phyloP scores from a whole-genome alignment of 441 rosid species.

The Isatis lusitanica region DNA sequence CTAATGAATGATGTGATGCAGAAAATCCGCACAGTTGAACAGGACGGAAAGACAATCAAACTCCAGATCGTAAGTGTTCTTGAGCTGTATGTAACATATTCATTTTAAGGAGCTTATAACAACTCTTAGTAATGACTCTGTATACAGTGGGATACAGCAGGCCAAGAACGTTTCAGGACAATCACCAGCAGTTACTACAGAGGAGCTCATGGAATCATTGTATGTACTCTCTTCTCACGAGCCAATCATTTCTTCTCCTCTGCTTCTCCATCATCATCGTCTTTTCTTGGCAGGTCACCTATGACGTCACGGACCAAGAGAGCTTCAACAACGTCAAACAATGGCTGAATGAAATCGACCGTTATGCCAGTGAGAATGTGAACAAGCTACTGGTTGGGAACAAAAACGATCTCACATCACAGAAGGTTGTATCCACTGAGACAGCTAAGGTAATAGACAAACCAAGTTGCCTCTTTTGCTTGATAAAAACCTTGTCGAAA shows the following conservation, averaged over 20 bases:
- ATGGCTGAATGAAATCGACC: constrained; percentile 55
- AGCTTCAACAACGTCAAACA: constrained; percentile 56
- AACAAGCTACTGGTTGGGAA: constrained; percentile 55
- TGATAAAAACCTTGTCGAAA: not conserved
- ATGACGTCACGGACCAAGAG: constrained; percentile 63
- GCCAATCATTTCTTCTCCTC: not conserved
- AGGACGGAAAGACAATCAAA: constrained; percentile 61
- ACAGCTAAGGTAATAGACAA: constrained; percentile 45
- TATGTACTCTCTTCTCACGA: not conserved
- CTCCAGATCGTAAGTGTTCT: constrained; percentile 45
- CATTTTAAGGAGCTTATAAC: not conserved
- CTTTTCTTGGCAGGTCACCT: constrained; percentile 42
- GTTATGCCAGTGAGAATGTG: constrained; percentile 54
- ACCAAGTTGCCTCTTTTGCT: not conserved
- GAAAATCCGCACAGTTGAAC: constrained; percentile 75
- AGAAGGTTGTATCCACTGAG: constrained; percentile 50
- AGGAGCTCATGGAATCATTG: constrained; percentile 93
- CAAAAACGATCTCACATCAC: constrained; percentile 52
- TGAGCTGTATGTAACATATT: not conserved
- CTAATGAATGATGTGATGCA: constrained; percentile 27
- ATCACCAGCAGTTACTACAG: constrained; percentile 95
- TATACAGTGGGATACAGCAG: constrained; percentile 55
- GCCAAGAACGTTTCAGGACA: constrained; percentile 76
- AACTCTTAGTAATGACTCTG: not conserved
- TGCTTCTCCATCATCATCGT: not conserved